Conservation (phyloP, 345 rosid genomes). For the Acer saccharum region DNA sequence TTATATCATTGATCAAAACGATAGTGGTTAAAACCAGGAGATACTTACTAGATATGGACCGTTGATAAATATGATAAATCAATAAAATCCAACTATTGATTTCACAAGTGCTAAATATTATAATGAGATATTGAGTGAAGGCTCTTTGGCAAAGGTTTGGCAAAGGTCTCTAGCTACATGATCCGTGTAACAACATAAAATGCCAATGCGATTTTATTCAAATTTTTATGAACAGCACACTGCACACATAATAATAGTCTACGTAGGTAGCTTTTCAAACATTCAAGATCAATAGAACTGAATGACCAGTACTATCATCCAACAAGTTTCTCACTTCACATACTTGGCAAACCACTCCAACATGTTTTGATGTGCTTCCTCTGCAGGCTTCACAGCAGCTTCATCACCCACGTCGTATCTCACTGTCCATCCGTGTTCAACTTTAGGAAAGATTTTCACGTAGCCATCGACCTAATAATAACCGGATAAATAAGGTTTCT, state of each 20-base stretch:
- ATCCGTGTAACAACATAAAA: too few species aligned
- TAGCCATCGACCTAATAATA: constrained; percentile 49
- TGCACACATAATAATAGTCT: background rate
- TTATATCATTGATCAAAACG: background rate
- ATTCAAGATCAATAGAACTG: constrained; percentile 3
- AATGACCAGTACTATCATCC: background rate
- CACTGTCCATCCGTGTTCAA: constrained; percentile 72
- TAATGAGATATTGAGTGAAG: too few species aligned
- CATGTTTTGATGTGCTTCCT: constrained; percentile 69
- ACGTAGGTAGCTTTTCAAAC: background rate
- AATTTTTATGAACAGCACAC: background rate
- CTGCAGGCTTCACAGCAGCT: constrained; percentile 52
- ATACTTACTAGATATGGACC: background rate
- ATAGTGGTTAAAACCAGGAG: background rate
- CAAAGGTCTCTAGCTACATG: too few species aligned
- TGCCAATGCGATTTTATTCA: background rate
- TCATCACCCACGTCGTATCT: constrained; percentile 56
- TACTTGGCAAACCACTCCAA: constrained; percentile 59
- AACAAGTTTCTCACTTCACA: constrained; percentile 31
- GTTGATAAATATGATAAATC: background rate
- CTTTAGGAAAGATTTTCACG: constrained; percentile 79
- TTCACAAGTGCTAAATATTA: background rate
- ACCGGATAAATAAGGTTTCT: background rate
- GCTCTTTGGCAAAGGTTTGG: too few species aligned
- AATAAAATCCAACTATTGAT: too few species aligned